phyloP scores from a whole-genome alignment of 164 flowering plant species.

The Amborella trichopoda region DNA sequence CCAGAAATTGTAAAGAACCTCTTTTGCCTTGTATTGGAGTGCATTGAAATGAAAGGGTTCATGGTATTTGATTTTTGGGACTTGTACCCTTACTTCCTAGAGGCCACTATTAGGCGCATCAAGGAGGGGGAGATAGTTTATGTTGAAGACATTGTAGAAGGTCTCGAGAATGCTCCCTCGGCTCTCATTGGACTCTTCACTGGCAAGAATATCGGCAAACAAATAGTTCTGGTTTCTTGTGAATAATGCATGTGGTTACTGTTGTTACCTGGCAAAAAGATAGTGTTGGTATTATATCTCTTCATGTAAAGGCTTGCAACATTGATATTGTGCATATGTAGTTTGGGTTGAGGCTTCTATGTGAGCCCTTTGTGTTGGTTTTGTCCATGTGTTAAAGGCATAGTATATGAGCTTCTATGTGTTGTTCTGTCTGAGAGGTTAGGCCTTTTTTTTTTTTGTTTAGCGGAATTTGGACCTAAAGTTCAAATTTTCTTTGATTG shows the following conservation, averaged over 20 bases:
- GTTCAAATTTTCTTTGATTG: too few relatives aligned
- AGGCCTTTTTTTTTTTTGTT: too few relatives aligned
- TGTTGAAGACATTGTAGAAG: slow-evolving; percentile 18
- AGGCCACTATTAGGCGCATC: slow-evolving; percentile 1
- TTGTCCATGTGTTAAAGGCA: too few relatives aligned
- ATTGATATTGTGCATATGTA: too few relatives aligned
- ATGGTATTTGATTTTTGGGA: slow-evolving; percentile 17
- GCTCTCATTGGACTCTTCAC: slow-evolving; percentile 23
- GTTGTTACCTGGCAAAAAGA: too few relatives aligned
- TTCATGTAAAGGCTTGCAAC: too few relatives aligned
- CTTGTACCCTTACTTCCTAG: slow-evolving; percentile 22
- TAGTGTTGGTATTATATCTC: too few relatives aligned
- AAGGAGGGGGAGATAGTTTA: slow-evolving; percentile 13
- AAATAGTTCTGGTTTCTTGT: slow-evolving; percentile 16
- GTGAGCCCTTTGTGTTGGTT: too few relatives aligned
- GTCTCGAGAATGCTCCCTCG: slow-evolving; percentile 20
- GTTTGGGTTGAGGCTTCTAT: too few relatives aligned
- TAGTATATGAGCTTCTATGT: too few relatives aligned
- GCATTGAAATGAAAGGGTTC: slow-evolving; percentile 37
- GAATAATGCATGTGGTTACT: slow-evolving; percentile 6
- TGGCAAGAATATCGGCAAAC: slow-evolving; percentile 31
- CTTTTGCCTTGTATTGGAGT: slow-evolving; percentile 15
- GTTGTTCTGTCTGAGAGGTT: too few relatives aligned
- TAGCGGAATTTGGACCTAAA: too few relatives aligned
- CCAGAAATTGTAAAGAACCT: slow-evolving; percentile 30